Conservation (phyloP, 2,329 filamentous ascomycete genomes). For the Penicillium digitatum region DNA sequence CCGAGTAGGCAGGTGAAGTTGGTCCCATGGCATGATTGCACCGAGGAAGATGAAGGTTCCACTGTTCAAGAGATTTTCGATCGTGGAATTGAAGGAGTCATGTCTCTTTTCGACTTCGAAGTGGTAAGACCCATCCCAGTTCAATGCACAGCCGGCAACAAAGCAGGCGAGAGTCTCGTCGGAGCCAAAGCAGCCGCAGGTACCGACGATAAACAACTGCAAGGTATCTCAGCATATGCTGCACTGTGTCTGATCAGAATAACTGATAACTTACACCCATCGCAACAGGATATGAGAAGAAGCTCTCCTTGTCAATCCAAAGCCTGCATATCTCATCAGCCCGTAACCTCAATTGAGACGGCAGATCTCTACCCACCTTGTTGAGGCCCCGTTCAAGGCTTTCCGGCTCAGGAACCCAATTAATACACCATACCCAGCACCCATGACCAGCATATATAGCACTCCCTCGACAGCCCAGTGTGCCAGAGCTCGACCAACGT, state of each 20-base stretch:
- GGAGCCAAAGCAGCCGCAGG: conserved; percentile 55
- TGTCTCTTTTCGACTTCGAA: conserved; percentile 54
- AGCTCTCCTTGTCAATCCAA: conserved; percentile 56
- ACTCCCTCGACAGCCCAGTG: conserved; percentile 60
- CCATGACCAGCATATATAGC: conserved; percentile 56
- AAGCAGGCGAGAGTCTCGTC: conserved; percentile 61
- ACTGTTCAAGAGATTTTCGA: conserved; percentile 59
- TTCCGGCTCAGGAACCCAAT: conserved; percentile 50
- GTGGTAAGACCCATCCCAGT: conserved; percentile 61
- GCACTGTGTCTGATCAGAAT: not conserved
- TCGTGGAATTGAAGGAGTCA: conserved; percentile 58
- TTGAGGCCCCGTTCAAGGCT: conserved; percentile 42
- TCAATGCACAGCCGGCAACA: conserved; percentile 56
- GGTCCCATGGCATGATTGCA: conserved; percentile 52
- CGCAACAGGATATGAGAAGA: conserved; percentile 51
- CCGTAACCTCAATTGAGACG: too few relatives aligned
- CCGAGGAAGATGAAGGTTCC: conserved; percentile 60
- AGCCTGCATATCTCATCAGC: conserved; percentile 32
- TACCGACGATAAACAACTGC: conserved; percentile 57
- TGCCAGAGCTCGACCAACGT: conserved; percentile 50
- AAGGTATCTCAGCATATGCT: not conserved
- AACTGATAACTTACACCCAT: conserved; percentile 41
- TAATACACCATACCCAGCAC: conserved; percentile 51
- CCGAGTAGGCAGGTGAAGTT: conserved; percentile 52
- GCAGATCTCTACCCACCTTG: conserved; percentile 16